These are phyloP conservation scores for Talaromyces sp. DNA, from an alignment of 2,329 filamentous ascomycete genomes.

Conservation along the genomic window DNA sequence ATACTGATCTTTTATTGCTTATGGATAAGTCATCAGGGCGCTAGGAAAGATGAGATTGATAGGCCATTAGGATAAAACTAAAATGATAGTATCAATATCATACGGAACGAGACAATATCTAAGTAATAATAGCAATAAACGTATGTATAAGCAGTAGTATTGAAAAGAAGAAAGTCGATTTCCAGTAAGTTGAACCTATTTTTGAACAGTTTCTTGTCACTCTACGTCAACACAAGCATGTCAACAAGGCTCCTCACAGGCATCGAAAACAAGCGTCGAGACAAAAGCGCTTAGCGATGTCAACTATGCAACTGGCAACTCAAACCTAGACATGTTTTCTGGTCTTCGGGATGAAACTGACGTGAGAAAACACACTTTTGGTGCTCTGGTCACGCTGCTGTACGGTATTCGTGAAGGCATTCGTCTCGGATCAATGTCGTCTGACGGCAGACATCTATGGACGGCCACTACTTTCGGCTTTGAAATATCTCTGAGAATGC, in stretches of 20 bases:
- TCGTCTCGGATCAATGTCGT: background rate
- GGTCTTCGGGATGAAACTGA: background rate
- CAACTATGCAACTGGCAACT: background rate
- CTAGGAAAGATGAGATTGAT: background rate
- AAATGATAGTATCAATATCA: background rate
- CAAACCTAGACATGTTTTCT: background rate
- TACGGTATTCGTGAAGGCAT: background rate
- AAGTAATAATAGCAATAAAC: background rate
- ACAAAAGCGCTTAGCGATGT: background rate
- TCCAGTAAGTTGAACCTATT: no score
- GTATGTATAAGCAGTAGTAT: background rate
- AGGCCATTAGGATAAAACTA: background rate
- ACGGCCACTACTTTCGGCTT: background rate
- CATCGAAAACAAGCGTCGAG: background rate
- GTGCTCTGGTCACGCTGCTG: background rate
- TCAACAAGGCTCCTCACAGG: background rate
- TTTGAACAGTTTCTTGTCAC: background rate
- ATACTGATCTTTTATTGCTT: no score
- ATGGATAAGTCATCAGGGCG: background rate
- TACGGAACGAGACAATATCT: background rate
- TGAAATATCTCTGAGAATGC: no score
- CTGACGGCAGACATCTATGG: background rate
- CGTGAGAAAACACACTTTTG: background rate
- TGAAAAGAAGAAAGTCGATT: background rate
- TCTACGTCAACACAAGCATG: background rate